These are phyloP conservation scores for Globisporangium cederbergense DNA, from an alignment of 352 stramenopile genomes.

Conservation along the genomic window DNA sequence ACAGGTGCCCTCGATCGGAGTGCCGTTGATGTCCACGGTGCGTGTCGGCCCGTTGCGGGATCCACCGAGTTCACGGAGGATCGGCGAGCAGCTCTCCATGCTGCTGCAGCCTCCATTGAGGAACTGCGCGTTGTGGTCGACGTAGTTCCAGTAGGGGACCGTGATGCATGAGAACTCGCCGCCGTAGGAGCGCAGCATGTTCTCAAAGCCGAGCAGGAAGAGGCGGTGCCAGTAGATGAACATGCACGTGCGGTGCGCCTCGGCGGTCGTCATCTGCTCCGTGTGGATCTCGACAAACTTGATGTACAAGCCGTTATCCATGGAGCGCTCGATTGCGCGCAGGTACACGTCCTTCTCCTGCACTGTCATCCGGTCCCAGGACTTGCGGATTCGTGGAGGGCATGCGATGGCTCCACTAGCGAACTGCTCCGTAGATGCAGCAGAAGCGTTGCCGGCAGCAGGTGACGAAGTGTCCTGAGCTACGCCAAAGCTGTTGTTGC, in stretches of 20 bases:
- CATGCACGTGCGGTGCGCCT: constrained; percentile 87
- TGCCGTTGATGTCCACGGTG: constrained; percentile 68
- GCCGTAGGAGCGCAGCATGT: constrained; percentile 79
- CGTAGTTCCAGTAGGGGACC: constrained; percentile 87
- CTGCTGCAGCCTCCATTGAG: constrained; percentile 53
- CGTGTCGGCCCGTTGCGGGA: constrained; percentile 31
- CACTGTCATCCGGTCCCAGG: constrained; percentile 61
- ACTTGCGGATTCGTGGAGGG: constrained; percentile 68
- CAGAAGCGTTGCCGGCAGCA: background rate
- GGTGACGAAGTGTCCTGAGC: constrained; percentile 9
- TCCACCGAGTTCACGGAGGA: constrained; percentile 69
- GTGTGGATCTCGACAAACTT: constrained; percentile 88
- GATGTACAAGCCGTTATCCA: constrained; percentile 84
- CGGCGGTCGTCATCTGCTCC: constrained; percentile 73
- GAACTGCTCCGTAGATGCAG: constrained; percentile 2
- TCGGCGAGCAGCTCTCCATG: constrained; percentile 70
- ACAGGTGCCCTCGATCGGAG: constrained; percentile 55
- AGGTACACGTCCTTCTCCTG: constrained; percentile 76
- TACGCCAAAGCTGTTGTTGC: background rate
- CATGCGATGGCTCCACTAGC: constrained; percentile 20
- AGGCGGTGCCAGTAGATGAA: constrained; percentile 87
- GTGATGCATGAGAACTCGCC: constrained; percentile 83
- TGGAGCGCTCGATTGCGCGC: constrained; percentile 59
- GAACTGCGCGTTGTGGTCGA: constrained; percentile 75
- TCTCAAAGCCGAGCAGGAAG: constrained; percentile 81